These are phyloP conservation scores for Talaromyces borbonicus DNA, from an alignment of 495 filamentous ascomycete genomes.

Conservation along the genomic window DNA sequence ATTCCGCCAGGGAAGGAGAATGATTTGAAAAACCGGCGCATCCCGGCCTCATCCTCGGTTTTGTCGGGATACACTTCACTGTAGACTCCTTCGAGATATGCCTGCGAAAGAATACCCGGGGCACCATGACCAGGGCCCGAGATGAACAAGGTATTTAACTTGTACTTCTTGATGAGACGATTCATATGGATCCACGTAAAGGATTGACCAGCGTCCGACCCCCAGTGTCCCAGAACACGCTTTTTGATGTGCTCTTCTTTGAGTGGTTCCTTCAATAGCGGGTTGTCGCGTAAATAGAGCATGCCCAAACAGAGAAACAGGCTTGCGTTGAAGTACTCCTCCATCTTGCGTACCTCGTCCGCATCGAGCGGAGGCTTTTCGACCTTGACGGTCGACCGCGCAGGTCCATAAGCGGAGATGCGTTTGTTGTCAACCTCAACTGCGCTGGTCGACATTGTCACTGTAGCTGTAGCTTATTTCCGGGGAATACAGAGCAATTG, in stretches of 20 bases:
- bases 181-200: constrained; percentile 75
- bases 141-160: constrained; percentile 57
- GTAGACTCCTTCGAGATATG: constrained; percentile 68
- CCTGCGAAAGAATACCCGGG: constrained; percentile 56
- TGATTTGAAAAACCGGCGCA: constrained; percentile 65
- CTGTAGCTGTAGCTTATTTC: background rate
- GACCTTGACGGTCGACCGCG: constrained; percentile 50
- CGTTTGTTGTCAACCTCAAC: constrained; percentile 16
- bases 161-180: constrained; percentile 65
- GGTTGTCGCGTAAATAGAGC: constrained; percentile 62
- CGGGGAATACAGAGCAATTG: background rate
- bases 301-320: constrained; percentile 65
- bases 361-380: constrained; percentile 44
- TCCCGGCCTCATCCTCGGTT: constrained; percentile 50
- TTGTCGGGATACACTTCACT: constrained; percentile 61
- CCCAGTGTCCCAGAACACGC: constrained; percentile 64
- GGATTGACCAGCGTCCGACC: constrained; percentile 60
- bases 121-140: constrained; percentile 67
- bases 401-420: constrained; percentile 53
- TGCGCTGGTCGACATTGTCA: background rate
- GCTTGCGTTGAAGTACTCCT: constrained; percentile 59
- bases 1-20: constrained; percentile 71
- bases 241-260: constrained; percentile 55
- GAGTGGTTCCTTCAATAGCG: constrained; percentile 53
- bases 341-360: constrained; percentile 56